phyloP scores from a whole-genome alignment of 225 moss, liverwort and hornwort genomes.

The Polytrichum formosum region DNA sequence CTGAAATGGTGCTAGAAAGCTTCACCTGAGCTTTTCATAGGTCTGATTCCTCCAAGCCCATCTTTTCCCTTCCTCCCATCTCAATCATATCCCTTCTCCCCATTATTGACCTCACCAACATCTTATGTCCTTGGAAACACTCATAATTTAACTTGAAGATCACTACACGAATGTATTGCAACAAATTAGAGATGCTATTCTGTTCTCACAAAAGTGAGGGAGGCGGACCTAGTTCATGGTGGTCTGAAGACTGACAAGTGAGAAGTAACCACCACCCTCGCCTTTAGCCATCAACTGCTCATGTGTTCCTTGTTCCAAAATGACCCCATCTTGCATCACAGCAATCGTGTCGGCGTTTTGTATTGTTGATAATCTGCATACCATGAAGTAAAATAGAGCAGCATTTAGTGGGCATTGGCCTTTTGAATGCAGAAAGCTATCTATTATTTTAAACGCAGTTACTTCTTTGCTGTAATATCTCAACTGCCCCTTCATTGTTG shows the following conservation, averaged over 20 bases:
- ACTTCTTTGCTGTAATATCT: too few relatives aligned
- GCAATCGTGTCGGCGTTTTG: conserved; percentile 47
- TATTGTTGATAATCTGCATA: conserved; percentile 61
- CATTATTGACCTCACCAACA: too few relatives aligned
- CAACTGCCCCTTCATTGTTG: too few relatives aligned
- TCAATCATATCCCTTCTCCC: conserved; percentile 7
- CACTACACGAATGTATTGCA: neutral
- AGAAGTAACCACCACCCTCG: conserved; percentile 68
- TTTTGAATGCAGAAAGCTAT: too few relatives aligned
- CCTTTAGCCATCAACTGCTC: conserved; percentile 67
- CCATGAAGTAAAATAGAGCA: neutral
- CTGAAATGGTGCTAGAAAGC: conserved; percentile 19
- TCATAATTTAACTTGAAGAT: neutral
- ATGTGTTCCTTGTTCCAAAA: conserved; percentile 79
- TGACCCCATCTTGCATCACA: conserved; percentile 75
- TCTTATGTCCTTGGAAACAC: neutral
- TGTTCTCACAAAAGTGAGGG: neutral
- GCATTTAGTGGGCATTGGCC: too few relatives aligned
- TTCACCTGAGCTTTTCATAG: conserved; percentile 57
- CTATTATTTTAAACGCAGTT: too few relatives aligned
- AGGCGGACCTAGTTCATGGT: conserved; percentile 12
- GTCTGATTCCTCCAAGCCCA: conserved; percentile 55
- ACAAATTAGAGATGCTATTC: too few relatives aligned
- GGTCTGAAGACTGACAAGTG: conserved; percentile 67
- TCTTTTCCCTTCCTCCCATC: conserved; percentile 40